These are phyloP conservation scores for Aspergillus phoenicis DNA, from an alignment of 2,329 filamentous ascomycete species.

Conservation along the genomic window DNA sequence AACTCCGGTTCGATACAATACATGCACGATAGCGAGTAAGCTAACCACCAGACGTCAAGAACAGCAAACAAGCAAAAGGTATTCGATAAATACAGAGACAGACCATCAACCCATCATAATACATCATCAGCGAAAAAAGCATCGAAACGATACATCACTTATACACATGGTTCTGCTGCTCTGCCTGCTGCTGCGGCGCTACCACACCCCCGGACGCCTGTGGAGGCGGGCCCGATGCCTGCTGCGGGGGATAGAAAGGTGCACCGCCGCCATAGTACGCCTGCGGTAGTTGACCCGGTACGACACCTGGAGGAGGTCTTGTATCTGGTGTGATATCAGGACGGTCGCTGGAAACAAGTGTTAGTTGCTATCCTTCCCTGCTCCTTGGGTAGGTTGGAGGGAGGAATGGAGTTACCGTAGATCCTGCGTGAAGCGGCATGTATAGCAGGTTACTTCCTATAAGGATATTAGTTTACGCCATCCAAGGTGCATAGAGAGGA, in stretches of 20 bases:
- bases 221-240: slow-evolving; percentile 11
- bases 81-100: not conserved
- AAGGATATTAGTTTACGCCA: slow-evolving; percentile 17
- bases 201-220: slow-evolving; percentile 20
- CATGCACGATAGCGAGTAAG: not conserved
- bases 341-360: slow-evolving; percentile 29
- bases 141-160: slow-evolving; percentile 23
- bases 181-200: slow-evolving; percentile 17
- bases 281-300: slow-evolving; percentile 31
- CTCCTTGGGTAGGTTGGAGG: slow-evolving; percentile 5
- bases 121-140: not conserved
- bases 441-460: slow-evolving; percentile 43
- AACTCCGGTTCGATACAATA: not conserved
- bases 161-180: slow-evolving; percentile 24
- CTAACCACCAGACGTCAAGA: not conserved
- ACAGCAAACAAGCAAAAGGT: not conserved
- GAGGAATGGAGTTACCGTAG: slow-evolving; percentile 32
- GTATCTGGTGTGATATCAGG: slow-evolving; percentile 43
- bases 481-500: not conserved
- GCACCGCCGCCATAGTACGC: slow-evolving; percentile 23
- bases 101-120: not conserved
- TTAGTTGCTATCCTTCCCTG: not conserved
- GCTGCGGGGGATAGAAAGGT: slow-evolving; percentile 4
- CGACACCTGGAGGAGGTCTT: slow-evolving; percentile 33
- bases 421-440: slow-evolving; percentile 42